A percentile compares a stretch with the other conserved stretches of the same genome.
Conservation (phyloP, 1,284 basidiomycete genomes). For the Coniferiporia sulphurascens region DNA sequence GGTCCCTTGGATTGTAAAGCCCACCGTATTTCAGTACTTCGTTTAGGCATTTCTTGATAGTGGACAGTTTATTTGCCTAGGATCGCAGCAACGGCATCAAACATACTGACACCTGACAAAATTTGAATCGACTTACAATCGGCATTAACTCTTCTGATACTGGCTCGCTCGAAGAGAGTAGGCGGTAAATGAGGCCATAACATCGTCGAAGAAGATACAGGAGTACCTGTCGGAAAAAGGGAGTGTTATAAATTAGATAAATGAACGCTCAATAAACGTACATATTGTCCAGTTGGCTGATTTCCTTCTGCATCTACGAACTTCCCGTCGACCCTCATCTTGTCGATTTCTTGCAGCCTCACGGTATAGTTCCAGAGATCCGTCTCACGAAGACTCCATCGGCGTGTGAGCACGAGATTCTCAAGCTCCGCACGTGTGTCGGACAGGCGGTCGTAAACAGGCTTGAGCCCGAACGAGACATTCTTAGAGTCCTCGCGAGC, state of each 20-base stretch:
- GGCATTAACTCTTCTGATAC: constrained; percentile 99
- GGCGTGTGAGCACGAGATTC: constrained; percentile 87
- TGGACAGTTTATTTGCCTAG: constrained; percentile 89
- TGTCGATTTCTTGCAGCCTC: constrained; percentile 94
- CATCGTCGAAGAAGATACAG: constrained; percentile 91
- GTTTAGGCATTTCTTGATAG: constrained; percentile 94
- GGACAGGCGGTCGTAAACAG: constrained; percentile 90
- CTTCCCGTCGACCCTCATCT: constrained; percentile 95
- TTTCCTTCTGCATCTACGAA: constrained; percentile 95
- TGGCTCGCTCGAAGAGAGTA: constrained; percentile 96
- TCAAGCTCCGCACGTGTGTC: constrained; percentile 87
- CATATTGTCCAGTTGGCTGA: constrained; percentile 87
- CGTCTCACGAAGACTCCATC: constrained; percentile 96
- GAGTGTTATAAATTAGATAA: neutral
- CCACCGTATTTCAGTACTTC: constrained; percentile 98
- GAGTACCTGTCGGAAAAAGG: constrained; percentile 56
- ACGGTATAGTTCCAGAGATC: constrained; percentile 94
- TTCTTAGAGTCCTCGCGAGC: constrained; percentile 91
- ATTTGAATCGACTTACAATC: constrained; percentile 53
- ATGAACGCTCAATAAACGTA: constrained; percentile 35
- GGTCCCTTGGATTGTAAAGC: constrained; percentile 89
- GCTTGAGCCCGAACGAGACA: constrained; percentile 83
- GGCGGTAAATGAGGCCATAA: constrained; percentile 92
- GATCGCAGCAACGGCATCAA: neutral
- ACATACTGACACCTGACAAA: neutral